Percentiles rank a stretch among this genome's conserved stretches.
Evolutionary conservation across 1,284 basidiomycete species (phyloP).

Genomic region (Inonotus obliquus): DNA sequence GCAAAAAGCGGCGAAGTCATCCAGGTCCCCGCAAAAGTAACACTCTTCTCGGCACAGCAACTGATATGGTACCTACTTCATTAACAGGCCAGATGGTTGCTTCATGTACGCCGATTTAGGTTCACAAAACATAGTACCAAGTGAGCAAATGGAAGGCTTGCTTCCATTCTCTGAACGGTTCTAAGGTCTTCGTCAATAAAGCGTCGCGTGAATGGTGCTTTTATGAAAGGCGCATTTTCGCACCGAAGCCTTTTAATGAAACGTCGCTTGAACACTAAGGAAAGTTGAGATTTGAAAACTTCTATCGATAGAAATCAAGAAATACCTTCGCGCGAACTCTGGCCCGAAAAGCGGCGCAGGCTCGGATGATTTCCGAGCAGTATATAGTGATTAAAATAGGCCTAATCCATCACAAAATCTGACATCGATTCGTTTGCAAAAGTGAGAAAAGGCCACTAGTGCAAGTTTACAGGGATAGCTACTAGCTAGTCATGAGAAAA

Average conservation of each 20-base stretch:
- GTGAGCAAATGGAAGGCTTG: neutral
- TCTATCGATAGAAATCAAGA: neutral
- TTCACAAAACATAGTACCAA: neutral
- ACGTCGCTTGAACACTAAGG: neutral
- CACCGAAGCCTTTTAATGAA: too few species aligned
- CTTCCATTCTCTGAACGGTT: too few species aligned
- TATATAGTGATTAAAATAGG: neutral
- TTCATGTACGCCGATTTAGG: neutral
- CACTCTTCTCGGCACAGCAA: neutral
- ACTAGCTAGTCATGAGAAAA: neutral
- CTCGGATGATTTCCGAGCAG: neutral
- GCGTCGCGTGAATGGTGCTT: too few species aligned
- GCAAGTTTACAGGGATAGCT: too few species aligned
- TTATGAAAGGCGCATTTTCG: too few species aligned
- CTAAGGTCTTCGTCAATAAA: too few species aligned
- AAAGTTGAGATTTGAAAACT: neutral
- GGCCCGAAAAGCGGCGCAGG: neutral
- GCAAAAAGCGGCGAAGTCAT: neutral
- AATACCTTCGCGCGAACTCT: neutral
- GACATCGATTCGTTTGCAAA: neutral
- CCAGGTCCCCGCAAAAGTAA: neutral
- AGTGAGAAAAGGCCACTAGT: neutral
- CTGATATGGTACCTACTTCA: neutral
- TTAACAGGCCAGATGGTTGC: neutral
- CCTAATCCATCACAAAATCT: neutral